phyloP scores from a whole-genome alignment of 2,329 filamentous ascomycete genomes.

The Colletotrichum sp. region DNA sequence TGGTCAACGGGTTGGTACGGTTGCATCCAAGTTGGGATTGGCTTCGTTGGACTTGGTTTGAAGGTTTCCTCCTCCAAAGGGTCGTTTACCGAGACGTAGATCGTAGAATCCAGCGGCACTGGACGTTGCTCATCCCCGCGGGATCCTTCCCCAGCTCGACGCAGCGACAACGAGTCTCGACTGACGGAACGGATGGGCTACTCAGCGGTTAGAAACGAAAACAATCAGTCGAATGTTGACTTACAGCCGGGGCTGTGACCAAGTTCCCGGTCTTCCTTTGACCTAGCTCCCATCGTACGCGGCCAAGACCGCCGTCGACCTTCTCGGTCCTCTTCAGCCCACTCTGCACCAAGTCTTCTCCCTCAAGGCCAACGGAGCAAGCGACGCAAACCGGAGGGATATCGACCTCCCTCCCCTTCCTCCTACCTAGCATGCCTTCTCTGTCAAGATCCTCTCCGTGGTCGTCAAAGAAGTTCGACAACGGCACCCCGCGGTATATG shows the following conservation, averaged over 20 bases:
- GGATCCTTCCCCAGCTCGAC: not conserved
- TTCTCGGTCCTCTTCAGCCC: conserved; percentile 48
- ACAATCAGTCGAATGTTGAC: not conserved
- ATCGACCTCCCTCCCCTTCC: conserved; percentile 43
- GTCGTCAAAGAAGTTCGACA: conserved; percentile 38
- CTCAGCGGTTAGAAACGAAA: not conserved
- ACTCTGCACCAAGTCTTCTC: conserved; percentile 41
- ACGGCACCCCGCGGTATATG: conserved; percentile 37
- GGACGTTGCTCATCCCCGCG: not conserved
- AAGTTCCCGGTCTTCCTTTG: conserved; percentile 19
- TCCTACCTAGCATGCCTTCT: conserved; percentile 1
- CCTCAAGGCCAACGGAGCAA: conserved; percentile 47
- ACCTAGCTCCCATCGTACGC: conserved; percentile 45
- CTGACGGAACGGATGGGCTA: not conserved
- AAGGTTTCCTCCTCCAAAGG: conserved; percentile 53
- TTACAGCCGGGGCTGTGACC: conserved; percentile 11
- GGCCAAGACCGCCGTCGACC: conserved; percentile 51
- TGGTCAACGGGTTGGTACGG: conserved; percentile 2
- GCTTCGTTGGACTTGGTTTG: conserved; percentile 53
- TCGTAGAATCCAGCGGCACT: conserved; percentile 28
- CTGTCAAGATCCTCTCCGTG: conserved; percentile 11
- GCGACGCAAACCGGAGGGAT: conserved; percentile 54
- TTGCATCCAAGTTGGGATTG: conserved; percentile 54
- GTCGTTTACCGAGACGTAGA: conserved; percentile 57
- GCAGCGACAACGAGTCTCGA: not conserved